Base-by-base conservation (phyloP, 2,329 filamentous ascomycete species). In the Aureobasidium melanogenum region DNA sequence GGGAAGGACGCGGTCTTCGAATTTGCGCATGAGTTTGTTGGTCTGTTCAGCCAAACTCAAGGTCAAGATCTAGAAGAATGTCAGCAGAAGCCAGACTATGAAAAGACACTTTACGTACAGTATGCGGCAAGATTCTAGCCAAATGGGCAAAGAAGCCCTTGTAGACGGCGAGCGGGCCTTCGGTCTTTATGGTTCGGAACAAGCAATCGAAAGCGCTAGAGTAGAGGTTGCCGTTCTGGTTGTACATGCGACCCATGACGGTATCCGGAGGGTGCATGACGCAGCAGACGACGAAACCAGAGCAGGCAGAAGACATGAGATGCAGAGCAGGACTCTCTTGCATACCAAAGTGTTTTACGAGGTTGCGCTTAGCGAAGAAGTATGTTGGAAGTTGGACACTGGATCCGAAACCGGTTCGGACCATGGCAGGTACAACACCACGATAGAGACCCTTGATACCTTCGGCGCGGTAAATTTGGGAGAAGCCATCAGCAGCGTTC, bases 261-360 rank as follows among this genome's bases (percentile, higher is more conserved):
- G 94, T 99, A 74, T 99, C 94, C 83, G 94, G 94, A 59, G 94
- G 94, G 71, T 99, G 94, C 94, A 99, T 99, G 65, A 97, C 87
- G 68, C 89, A 90, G 78, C 94, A 99, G 19, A 99, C 94, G 14
- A 96, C 94, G 70, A 99, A 96, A 0, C 94, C 94, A 69, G 91
- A 96, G 39, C 85, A 86, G 5, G 93, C 87, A 68, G 91, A 96
- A 74, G 91, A 96, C 39, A 90, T 83, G 66, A 99, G 79, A 74
- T 99, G 94, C 69, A 99, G 78, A 47, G 88, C 87, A 39, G 91
- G 89, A 1, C 94, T 93, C 71, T 99, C 94, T 70, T 94, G 80
- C 88, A 97, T 91, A 48, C 87, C 91, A 59, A 93, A 76, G 71
- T 97, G 91, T 69, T 83, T 86, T 63, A 90, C 83, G 67, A 99